phyloP scores from a whole-genome alignment of 1,284 basidiomycete species.

The Ustilago trichophora region DNA sequence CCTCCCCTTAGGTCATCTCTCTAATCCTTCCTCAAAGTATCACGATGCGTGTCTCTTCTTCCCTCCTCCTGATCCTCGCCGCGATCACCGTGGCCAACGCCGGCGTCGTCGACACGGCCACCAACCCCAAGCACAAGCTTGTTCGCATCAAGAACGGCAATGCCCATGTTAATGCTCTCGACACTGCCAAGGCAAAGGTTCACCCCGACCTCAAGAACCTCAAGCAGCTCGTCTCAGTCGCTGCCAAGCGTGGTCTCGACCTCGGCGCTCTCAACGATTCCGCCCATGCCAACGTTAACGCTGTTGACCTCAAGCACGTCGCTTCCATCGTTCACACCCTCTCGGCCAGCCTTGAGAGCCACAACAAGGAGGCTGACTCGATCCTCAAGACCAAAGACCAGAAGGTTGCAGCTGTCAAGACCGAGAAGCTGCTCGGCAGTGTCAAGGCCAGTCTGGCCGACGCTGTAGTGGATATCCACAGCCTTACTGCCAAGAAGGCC shows the following conservation, averaged over 20 bases:
- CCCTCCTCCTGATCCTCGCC: constrained; percentile 27
- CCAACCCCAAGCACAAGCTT: constrained; percentile 16
- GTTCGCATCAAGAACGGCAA: constrained; percentile 17
- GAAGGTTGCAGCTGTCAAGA: constrained; percentile 2
- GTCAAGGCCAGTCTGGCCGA: constrained; percentile 4
- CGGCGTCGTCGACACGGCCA: constrained; percentile 10
- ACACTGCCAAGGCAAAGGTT: constrained; percentile 11
- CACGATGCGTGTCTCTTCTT: constrained; percentile 32
- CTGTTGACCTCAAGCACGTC: constrained; percentile 23
- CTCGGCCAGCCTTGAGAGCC: constrained; percentile 22
- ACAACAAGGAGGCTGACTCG: constrained; percentile 7
- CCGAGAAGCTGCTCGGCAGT: constrained; percentile 3
- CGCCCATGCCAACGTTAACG: constrained; percentile 1
- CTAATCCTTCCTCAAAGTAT: background rate
- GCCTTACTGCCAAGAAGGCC: background rate
- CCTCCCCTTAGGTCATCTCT: background rate
- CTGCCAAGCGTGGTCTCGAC: constrained; percentile 10
- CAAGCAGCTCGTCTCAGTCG: constrained; percentile 9
- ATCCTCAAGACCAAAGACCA: constrained; percentile 16
- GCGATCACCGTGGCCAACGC: constrained; percentile 29
- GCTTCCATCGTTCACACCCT: constrained; percentile 30
- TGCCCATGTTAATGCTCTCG: constrained; percentile 15
- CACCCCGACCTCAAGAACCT: constrained; percentile 11
- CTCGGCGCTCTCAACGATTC: background rate
- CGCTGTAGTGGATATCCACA: constrained; percentile 3